Conservation (phyloP, 352 stramenopile genomes). For the Salisapilia sapeloensis region DNA sequence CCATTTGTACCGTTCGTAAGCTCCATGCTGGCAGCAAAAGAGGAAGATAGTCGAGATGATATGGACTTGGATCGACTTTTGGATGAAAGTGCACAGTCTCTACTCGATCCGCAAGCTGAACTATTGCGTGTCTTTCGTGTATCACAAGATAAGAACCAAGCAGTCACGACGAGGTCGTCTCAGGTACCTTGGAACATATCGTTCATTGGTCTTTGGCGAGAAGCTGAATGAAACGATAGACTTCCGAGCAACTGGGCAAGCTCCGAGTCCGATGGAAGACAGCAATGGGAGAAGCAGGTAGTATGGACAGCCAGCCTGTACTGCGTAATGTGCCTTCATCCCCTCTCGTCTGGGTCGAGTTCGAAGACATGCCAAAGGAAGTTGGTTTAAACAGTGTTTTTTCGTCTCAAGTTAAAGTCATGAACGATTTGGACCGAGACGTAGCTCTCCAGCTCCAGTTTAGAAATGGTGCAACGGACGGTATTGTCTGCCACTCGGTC, state of each 20-base stretch:
- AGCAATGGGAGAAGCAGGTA: constrained; percentile 59
- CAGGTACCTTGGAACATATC: too few relatives aligned
- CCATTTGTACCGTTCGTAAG: constrained; percentile 33
- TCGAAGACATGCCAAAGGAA: constrained; percentile 27
- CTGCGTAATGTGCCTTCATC: constrained; percentile 28
- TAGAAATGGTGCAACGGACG: constrained; percentile 39
- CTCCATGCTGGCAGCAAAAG: constrained; percentile 11
- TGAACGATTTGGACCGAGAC: constrained; percentile 41
- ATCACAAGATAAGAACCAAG: not conserved
- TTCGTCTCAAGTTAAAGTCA: constrained; percentile 23
- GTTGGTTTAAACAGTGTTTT: constrained; percentile 35
- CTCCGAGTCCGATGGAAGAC: constrained; percentile 76
- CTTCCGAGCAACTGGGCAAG: constrained; percentile 44
- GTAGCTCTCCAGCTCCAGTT: constrained; percentile 68
- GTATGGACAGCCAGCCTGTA: constrained; percentile 63
- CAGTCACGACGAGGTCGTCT: too few relatives aligned
- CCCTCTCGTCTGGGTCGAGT: constrained; percentile 21
- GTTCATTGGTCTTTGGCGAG: too few relatives aligned
- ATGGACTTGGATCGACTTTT: constrained; percentile 10
- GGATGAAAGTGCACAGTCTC: constrained; percentile 18
- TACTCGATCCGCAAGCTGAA: constrained; percentile 65
- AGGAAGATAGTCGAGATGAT: constrained; percentile 2
- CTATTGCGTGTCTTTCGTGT: constrained; percentile 54
- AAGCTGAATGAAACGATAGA: too few relatives aligned
- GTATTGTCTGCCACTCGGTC: constrained; percentile 52